These are phyloP conservation scores for Kitagawia praeruptora DNA, from an alignment of 129 eudicot genomes.

Conservation along the genomic window DNA sequence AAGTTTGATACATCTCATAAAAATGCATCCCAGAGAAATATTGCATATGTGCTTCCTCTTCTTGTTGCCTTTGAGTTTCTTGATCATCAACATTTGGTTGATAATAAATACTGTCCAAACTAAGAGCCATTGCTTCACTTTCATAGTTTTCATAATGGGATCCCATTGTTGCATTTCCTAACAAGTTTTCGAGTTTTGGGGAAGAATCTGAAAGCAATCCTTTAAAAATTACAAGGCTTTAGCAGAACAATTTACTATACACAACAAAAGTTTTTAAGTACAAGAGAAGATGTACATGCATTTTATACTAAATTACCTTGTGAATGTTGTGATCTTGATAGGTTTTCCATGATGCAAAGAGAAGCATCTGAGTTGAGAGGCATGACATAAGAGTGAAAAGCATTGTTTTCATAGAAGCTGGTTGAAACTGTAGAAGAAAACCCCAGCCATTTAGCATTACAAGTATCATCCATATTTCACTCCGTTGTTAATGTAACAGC, in stretches of 20 bases:
- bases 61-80: constrained; percentile 26
- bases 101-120: constrained; percentile 48
- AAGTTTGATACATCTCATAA: constrained; percentile 25
- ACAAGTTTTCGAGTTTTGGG: constrained; percentile 71
- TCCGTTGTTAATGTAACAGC: no score
- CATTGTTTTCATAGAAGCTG: constrained; percentile 25
- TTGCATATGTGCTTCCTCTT: not conserved
- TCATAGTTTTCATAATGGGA: constrained; percentile 29
- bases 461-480: constrained; percentile 26
- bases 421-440: constrained; percentile 22
- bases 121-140: constrained; percentile 42
- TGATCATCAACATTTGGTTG: constrained; percentile 20
- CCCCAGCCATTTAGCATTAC: constrained; percentile 37
- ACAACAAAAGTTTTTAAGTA: no score
- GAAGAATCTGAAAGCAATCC: constrained; percentile 35
- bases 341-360: constrained; percentile 66
- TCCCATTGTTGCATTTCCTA: constrained; percentile 40
- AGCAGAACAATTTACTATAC: not conserved
- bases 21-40: constrained; percentile 23
- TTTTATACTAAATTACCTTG: constrained; percentile 27
- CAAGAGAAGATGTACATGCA: not conserved
- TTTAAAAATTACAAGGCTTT: not conserved
- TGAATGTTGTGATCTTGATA: constrained; percentile 55
- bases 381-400: constrained; percentile 50
- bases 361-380: constrained; percentile 83